phyloP scores from a whole-genome alignment of 345 rosid genomes.

The Toxicodendron radicans region DNA sequence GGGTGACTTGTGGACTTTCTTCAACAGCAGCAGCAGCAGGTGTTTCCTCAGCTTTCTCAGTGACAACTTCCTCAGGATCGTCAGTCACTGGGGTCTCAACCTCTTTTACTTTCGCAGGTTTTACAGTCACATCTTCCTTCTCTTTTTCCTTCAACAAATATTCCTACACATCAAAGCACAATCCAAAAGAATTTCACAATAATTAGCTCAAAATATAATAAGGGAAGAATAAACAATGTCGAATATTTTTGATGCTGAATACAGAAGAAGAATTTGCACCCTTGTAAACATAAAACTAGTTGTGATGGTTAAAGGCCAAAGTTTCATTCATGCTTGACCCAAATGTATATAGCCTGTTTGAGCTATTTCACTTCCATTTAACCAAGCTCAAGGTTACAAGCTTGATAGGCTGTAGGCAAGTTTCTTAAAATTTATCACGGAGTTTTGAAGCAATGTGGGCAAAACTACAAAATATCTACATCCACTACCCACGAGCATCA shows the following conservation, averaged over 20 bases:
- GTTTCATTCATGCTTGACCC: not conserved
- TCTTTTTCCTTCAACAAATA: slow-evolving; percentile 71
- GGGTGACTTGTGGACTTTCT: slow-evolving; percentile 28
- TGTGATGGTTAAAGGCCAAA: too few relatives aligned
- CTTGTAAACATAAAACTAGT: not conserved
- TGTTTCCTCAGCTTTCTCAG: slow-evolving; percentile 46
- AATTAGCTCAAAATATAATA: slow-evolving; percentile 12
- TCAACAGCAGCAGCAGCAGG: slow-evolving; percentile 35
- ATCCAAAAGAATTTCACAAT: not conserved
- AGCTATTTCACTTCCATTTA: not conserved
- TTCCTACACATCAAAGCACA: slow-evolving; percentile 46
- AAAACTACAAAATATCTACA: not conserved
- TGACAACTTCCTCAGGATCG: slow-evolving; percentile 42
- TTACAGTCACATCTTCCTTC: slow-evolving; percentile 37
- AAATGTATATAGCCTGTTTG: not conserved
- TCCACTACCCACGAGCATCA: not conserved
- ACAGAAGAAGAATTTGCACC: not conserved
- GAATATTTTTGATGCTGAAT: not conserved
- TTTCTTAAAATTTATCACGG: not conserved
- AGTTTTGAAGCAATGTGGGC: not conserved
- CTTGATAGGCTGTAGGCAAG: not conserved
- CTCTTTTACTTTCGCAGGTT: slow-evolving; percentile 56
- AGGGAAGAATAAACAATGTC: not conserved
- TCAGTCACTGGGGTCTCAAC: slow-evolving; percentile 41
- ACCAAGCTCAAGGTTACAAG: not conserved